These are phyloP conservation scores for Rhizopus arrhizus DNA, from an alignment of 371 early-diverging fungal genomes.

Conservation along the genomic window DNA sequence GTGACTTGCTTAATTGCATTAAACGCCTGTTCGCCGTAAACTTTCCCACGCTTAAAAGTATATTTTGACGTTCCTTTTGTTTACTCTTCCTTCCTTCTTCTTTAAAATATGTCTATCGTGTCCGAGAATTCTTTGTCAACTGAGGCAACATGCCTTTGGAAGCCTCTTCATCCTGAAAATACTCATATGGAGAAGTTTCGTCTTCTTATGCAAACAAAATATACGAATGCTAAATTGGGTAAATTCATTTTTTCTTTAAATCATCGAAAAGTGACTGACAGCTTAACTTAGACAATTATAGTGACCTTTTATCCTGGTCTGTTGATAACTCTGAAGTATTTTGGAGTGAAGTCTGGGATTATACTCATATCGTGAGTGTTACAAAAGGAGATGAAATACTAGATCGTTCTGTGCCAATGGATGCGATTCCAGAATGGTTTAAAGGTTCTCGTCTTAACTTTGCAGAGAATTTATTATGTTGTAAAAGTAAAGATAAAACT, in stretches of 20 bases:
- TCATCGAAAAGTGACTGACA: background rate
- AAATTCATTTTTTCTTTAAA: constrained; percentile 7
- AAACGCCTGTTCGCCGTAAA: constrained; percentile 28
- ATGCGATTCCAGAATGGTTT: constrained; percentile 91
- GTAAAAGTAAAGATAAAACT: constrained; percentile 59
- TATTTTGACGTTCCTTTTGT: constrained; percentile 5
- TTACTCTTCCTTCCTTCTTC: background rate
- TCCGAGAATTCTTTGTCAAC: constrained; percentile 18
- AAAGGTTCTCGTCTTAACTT: constrained; percentile 83
- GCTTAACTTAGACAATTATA: constrained; percentile 52
- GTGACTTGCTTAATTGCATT: constrained; percentile 12
- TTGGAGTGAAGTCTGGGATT: constrained; percentile 91
- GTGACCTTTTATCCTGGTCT: constrained; percentile 85
- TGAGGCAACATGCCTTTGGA: constrained; percentile 62
- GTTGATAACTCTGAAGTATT: constrained; percentile 71
- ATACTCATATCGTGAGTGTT: constrained; percentile 68
- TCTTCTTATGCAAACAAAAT: constrained; percentile 63
- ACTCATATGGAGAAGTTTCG: constrained; percentile 75
- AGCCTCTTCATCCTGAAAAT: constrained; percentile 52
- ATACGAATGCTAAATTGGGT: constrained; percentile 53
- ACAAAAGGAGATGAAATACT: constrained; percentile 52
- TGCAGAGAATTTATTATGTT: constrained; percentile 87
- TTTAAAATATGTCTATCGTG: constrained; percentile 7
- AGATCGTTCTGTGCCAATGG: constrained; percentile 73
- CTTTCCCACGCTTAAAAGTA: constrained; percentile 26